These are phyloP conservation scores for Naumovozyma dairenensis DNA, from an alignment of 805 yeast genomes.

Conservation along the genomic window DNA sequence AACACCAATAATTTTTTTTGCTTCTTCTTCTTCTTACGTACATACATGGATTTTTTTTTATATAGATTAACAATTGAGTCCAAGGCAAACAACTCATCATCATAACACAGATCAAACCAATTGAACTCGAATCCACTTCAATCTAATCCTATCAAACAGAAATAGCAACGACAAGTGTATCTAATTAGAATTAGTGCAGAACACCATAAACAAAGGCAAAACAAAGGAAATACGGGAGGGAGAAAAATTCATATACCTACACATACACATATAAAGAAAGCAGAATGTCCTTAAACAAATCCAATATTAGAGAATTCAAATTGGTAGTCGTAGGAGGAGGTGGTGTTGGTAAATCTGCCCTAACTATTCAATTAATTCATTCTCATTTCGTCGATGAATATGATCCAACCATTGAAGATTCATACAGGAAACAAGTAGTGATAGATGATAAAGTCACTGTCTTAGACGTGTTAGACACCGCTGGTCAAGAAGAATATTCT, in stretches of 20 bases:
- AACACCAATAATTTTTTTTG: too few species aligned
- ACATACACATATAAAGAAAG: background rate
- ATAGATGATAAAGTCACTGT: constrained; percentile 72
- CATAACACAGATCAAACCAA: too few species aligned
- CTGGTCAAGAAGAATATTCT: constrained; percentile 95
- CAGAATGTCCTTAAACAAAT: constrained; percentile 16
- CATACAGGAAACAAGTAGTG: constrained; percentile 77
- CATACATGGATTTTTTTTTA: too few species aligned
- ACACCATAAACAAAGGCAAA: too few species aligned
- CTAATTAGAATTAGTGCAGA: too few species aligned
- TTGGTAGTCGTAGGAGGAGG: constrained; percentile 97
- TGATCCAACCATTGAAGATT: constrained; percentile 95
- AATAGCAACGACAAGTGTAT: too few species aligned
- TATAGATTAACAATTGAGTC: too few species aligned
- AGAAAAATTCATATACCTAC: background rate
- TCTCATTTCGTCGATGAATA: constrained; percentile 94
- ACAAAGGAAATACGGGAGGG: background rate
- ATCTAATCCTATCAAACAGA: too few species aligned
- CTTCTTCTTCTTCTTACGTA: too few species aligned
- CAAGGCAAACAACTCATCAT: too few species aligned
- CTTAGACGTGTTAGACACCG: constrained; percentile 89
- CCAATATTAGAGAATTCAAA: constrained; percentile 67
- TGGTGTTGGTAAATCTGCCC: constrained; percentile 95
- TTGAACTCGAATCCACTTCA: too few species aligned
- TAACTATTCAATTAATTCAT: constrained; percentile 90